These are phyloP conservation scores for Thalia dealbata DNA, from an alignment of 176 grass and related monocot species.

Conservation along the genomic window DNA sequence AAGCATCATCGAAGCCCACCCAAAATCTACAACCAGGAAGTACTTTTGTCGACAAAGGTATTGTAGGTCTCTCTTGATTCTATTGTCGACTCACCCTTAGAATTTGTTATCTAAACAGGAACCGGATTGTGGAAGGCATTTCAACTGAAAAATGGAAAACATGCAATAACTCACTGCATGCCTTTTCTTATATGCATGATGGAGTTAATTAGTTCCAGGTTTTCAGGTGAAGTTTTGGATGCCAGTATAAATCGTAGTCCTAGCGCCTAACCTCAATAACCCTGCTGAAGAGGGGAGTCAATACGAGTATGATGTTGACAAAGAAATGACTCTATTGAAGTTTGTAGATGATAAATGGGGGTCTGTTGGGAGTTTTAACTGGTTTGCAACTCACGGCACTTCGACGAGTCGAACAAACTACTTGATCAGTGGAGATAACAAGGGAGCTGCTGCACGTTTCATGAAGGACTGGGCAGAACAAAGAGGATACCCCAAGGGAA, in stretches of 20 bases:
- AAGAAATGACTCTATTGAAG: constrained; percentile 83
- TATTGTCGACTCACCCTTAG: neutral
- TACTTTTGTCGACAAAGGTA: constrained; percentile 88
- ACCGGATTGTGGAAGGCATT: neutral
- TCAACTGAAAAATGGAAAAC: neutral
- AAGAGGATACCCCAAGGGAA: constrained; percentile 41
- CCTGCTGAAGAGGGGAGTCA: constrained; percentile 53
- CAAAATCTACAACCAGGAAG: constrained; percentile 68
- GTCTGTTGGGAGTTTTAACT: constrained; percentile 85
- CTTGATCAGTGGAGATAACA: constrained; percentile 95
- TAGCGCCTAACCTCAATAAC: constrained; percentile 89
- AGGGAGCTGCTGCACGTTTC: constrained; percentile 89
- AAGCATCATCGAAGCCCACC: constrained; percentile 80
- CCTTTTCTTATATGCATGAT: too few relatives aligned
- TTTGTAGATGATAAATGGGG: constrained; percentile 77
- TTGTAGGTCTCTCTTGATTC: constrained; percentile 2
- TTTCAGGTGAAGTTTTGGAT: constrained; percentile 73
- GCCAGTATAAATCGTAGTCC: constrained; percentile 91
- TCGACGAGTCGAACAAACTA: constrained; percentile 96
- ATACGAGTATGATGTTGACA: constrained; percentile 80
- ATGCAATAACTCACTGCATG: neutral
- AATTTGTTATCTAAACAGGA: neutral
- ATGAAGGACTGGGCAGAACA: constrained; percentile 92
- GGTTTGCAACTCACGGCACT: constrained; percentile 96
- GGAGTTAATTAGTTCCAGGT: neutral